Evolutionary conservation across 306 rosid species (phyloP).

Genomic region (Mucuna pruriens): DNA sequence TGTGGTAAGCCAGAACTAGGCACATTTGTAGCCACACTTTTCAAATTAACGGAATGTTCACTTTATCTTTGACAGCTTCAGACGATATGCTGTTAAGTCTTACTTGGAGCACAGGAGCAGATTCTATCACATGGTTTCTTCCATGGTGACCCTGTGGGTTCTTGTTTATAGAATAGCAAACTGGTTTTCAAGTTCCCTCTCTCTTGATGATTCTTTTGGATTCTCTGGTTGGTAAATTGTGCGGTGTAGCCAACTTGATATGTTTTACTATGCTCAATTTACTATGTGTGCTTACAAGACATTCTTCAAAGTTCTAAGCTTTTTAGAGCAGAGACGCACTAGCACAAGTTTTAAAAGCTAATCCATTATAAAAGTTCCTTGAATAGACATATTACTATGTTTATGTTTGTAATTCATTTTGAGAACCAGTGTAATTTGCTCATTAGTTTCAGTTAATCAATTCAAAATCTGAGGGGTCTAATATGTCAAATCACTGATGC

Average conservation of each 20-base stretch:
- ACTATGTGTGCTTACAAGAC: neutral
- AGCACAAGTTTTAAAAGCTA: conserved; percentile 8
- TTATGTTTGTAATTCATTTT: conserved; percentile 25
- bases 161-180: neutral
- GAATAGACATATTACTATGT: neutral
- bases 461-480: neutral
- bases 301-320: neutral
- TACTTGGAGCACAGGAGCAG: neutral
- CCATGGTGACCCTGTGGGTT: neutral
- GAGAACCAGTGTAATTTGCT: neutral
- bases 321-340: neutral
- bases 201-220: no score
- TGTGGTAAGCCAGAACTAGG: neutral
- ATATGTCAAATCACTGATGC: conserved; percentile 55
- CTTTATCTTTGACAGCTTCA: neutral
- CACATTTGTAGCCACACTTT: neutral
- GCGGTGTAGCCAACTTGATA: no score
- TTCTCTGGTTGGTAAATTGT: no score
- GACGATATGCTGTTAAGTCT: no score
- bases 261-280: no score
- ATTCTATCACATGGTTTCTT: neutral
- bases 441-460: conserved; percentile 1
- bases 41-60: neutral
- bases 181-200: no score
- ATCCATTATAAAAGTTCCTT: conserved; percentile 3